A percentile compares a stretch with the other conserved stretches of the same genome.
Evolutionary conservation across 2,329 filamentous ascomycete species (phyloP).

Genomic region (Nemania bipapillata): DNA sequence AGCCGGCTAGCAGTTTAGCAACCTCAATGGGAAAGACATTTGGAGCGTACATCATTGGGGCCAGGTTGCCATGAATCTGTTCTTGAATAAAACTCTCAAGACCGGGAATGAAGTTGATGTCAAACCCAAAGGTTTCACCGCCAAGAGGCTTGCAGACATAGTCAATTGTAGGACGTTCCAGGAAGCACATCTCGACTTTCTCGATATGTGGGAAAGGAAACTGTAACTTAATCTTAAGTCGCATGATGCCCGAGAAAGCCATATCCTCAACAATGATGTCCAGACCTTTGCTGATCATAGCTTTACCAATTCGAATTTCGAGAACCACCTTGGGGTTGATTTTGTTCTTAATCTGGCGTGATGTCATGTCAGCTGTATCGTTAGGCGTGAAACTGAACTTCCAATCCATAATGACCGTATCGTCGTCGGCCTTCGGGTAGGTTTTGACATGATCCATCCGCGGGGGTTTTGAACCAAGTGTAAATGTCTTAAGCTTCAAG

Average conservation of each 20-base stretch:
- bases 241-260: conserved; percentile 94
- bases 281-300: conserved; percentile 94
- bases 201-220: conserved; percentile 96
- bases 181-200: conserved; percentile 92
- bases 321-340: conserved; percentile 96
- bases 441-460: conserved; percentile 98
- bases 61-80: conserved; percentile 92
- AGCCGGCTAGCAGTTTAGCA: conserved; percentile 96
- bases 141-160: conserved; percentile 98
- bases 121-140: conserved; percentile 93
- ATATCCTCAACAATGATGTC: conserved; percentile 99
- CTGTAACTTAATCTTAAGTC: conserved; percentile 96
- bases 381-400: conserved; percentile 99
- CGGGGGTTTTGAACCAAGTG: conserved; percentile 92
- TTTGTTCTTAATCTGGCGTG: conserved; percentile 90
- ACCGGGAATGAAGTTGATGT: conserved; percentile 98
- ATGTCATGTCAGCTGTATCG: conserved; percentile 89
- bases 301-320: conserved; percentile 93
- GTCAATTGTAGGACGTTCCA: conserved; percentile 88
- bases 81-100: conserved; percentile 94
- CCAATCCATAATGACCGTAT: conserved; percentile 99
- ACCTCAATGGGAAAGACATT: conserved; percentile 99
- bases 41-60: conserved; percentile 97
- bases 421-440: conserved; percentile 93
- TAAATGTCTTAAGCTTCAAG: conserved; percentile 91